phyloP scores from a whole-genome alignment of 352 stramenopile genomes.

The Phytophthora boehmeriae region DNA sequence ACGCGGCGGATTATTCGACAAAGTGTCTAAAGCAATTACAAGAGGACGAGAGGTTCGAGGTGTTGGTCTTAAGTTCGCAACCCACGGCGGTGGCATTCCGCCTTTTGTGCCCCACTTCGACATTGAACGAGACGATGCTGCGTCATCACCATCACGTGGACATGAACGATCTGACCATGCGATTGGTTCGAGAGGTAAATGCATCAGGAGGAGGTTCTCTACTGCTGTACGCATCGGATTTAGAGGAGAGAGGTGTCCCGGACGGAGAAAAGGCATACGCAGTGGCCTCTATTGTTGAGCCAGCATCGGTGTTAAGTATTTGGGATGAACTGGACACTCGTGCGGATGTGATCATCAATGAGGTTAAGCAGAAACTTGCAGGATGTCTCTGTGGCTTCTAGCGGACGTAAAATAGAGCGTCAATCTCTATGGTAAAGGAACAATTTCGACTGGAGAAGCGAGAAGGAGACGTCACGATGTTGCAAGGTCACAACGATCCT shows the following conservation, averaged over 20 bases:
- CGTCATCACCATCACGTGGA: constrained; percentile 78
- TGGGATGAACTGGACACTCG: constrained; percentile 55
- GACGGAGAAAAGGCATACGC: constrained; percentile 37
- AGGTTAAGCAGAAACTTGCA: constrained; percentile 62
- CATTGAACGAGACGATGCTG: constrained; percentile 65
- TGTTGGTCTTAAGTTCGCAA: constrained; percentile 6
- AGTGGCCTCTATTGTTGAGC: constrained; percentile 46
- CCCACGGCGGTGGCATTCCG: constrained; percentile 43
- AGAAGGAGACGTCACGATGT: too few species aligned
- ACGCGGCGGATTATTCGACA: neutral
- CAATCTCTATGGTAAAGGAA: neutral
- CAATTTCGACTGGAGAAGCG: constrained; percentile 5
- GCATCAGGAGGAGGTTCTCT: constrained; percentile 52
- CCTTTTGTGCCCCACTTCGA: constrained; percentile 51
- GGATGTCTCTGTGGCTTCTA: constrained; percentile 76
- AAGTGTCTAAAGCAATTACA: constrained; percentile 38
- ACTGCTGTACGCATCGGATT: constrained; percentile 32
- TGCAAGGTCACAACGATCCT: too few species aligned
- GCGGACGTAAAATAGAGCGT: neutral
- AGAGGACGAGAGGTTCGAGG: constrained; percentile 52
- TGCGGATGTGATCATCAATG: constrained; percentile 48
- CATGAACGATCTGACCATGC: constrained; percentile 67
- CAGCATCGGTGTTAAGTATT: constrained; percentile 56
- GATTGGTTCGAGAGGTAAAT: constrained; percentile 69
- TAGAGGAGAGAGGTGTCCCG: constrained; percentile 8